Conservation (phyloP, 2,329 filamentous ascomycete genomes). For the Exophiala dermatitidis region DNA sequence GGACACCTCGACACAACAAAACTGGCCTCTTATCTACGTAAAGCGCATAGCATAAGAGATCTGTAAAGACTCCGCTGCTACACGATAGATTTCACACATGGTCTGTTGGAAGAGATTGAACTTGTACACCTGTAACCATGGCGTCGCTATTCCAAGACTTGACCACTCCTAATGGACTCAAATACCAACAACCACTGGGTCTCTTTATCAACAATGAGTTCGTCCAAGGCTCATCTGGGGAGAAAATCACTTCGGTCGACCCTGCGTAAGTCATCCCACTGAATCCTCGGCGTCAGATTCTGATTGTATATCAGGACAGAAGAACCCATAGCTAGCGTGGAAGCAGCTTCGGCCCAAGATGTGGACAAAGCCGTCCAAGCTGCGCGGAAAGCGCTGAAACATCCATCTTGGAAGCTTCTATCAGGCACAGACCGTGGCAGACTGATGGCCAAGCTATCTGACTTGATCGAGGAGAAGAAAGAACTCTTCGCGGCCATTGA, state of each 20-base stretch:
- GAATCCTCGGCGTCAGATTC: too few relatives aligned
- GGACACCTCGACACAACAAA: too few relatives aligned
- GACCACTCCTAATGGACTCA: conserved; percentile 66
- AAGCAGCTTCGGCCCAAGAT: conserved; percentile 59
- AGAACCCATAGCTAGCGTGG: conserved; percentile 61
- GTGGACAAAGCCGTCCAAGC: conserved; percentile 63
- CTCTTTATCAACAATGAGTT: conserved; percentile 81
- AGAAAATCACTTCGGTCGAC: conserved; percentile 61
- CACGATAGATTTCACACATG: too few relatives aligned
- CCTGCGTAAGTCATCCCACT: conserved; percentile 41
- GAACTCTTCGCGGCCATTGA: conserved; percentile 60
- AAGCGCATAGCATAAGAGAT: too few relatives aligned
- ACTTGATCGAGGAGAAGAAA: conserved; percentile 59
- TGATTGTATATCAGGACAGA: conserved; percentile 45
- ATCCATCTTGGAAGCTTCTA: conserved; percentile 60
- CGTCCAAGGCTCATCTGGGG: conserved; percentile 57
- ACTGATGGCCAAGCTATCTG: conserved; percentile 60
- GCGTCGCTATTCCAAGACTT: conserved; percentile 42
- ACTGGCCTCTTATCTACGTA: too few relatives aligned
- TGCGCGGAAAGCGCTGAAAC: conserved; percentile 60
- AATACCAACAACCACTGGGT: conserved; percentile 66
- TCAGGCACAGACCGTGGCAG: conserved; percentile 60
- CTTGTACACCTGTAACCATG: too few relatives aligned
- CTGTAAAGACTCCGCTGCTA: too few relatives aligned
- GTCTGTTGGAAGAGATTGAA: too few relatives aligned